A percentile compares a stretch with the other conserved stretches of the same genome.
These are phyloP conservation scores for Stemphylium beticola DNA, from an alignment of 2,329 filamentous ascomycete species.

Conservation along the genomic window DNA sequence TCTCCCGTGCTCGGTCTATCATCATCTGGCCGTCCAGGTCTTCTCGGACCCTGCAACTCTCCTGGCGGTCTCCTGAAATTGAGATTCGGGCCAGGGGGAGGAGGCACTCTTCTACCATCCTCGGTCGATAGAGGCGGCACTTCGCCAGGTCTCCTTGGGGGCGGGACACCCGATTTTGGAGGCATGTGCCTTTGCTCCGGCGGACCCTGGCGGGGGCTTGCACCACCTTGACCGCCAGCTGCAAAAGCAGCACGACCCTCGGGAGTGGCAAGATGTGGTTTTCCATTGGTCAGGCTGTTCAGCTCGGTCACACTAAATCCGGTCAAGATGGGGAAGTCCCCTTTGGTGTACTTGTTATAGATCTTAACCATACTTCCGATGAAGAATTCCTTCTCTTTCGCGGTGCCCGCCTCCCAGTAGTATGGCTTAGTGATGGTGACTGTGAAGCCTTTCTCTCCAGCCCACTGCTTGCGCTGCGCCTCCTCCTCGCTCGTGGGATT, in stretches of 20 bases:
- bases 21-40: conserved; percentile 30
- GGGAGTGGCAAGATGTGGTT: conserved; percentile 38
- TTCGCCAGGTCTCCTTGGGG: conserved; percentile 29
- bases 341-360: conserved; percentile 85
- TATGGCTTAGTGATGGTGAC: conserved; percentile 93
- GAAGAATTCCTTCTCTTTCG: conserved; percentile 99
- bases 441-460: conserved; percentile 80
- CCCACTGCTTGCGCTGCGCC: conserved; percentile 73
- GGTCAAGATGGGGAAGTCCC: conserved; percentile 73
- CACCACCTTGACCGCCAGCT: conserved; percentile 11
- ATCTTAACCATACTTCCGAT: conserved; percentile 96
- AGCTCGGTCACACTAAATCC: conserved; percentile 84
- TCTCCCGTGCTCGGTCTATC: conserved; percentile 39
- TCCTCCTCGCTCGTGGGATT: conserved; percentile 65
- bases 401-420: conserved; percentile 92
- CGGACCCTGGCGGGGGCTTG: conserved; percentile 22
- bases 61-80: conserved; percentile 34
- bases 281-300: conserved; percentile 72
- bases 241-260: conserved; percentile 32
- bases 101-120: conserved; percentile 23
- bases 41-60: conserved; percentile 25
- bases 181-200: conserved; percentile 28
- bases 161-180: conserved; percentile 31
- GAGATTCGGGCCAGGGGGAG: conserved; percentile 18
- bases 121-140: conserved; percentile 16